Evolutionary conservation across 2,329 filamentous ascomycete genomes (phyloP), one percentile per base, ranked within the genome.

Genomic region (Colletotrichum sp.): DNA sequence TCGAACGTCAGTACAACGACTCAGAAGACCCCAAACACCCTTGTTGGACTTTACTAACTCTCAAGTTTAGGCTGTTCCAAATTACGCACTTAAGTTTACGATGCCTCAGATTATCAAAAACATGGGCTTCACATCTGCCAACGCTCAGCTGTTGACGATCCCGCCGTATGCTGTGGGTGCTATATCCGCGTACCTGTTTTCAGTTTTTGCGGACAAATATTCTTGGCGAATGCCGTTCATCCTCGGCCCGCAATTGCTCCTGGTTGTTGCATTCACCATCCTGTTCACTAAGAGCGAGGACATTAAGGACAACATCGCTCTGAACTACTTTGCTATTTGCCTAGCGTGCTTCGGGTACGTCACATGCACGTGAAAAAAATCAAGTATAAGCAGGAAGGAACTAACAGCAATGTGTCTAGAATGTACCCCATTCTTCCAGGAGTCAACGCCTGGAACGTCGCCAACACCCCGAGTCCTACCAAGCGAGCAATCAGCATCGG

Each of bases 241-340:
- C 21, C 57, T 85, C 1, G 80, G 79, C 1, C 83, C 84, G 0
- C 84, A 86, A 66, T 39, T 82, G 8, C 81, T 78, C 7, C 75
- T 86, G 6, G 79, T 86, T n/a, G 78, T 83, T 2, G 83, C 82
- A 0, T 87, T 85, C 55, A 77, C 79, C 13, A 84, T 86, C 18
- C 72, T 87, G 1, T 84, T 86, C 36, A 76, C 78, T n/a, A 83
- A 84, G 39, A 82, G 83, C 3, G 84, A 79, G 6, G 78, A 85
- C 13, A 84, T 87, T 26, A 76, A 82, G 24, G 75, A 83, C 28
- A 87, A 88, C 69, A 82, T 88, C 21, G 84, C 82, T 1, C 78
- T 85, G 1, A 85, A 85, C 69, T 88, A 87, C 76, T 87, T 88
- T 65, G 86, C 84, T 1, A 84, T 89, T 34, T 86, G 85, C 52